phyloP scores from a whole-genome alignment of 495 filamentous ascomycete genomes.

The Durotheca rogersii region DNA sequence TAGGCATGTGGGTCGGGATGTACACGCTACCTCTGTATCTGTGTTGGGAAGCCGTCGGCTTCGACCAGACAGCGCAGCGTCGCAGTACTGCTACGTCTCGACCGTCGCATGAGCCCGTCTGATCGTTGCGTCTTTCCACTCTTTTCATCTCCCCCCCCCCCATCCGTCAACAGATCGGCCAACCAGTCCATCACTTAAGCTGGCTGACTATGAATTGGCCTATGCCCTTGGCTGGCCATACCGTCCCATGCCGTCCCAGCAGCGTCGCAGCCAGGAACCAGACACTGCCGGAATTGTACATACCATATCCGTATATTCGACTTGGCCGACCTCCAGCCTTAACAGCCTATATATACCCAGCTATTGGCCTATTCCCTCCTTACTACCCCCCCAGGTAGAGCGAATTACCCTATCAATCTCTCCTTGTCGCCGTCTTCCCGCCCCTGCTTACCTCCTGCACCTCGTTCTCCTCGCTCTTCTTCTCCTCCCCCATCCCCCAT shows the following conservation, averaged over 20 bases:
- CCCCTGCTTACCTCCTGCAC: not conserved
- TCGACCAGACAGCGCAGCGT: not conserved
- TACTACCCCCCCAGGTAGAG: too few relatives aligned
- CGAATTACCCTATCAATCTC: too few relatives aligned
- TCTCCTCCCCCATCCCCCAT: not conserved
- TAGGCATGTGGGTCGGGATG: not conserved
- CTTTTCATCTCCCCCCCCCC: not conserved
- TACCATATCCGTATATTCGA: too few relatives aligned
- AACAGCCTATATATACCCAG: not conserved
- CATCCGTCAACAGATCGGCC: not conserved
- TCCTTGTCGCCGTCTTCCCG: not conserved
- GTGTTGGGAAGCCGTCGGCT: not conserved
- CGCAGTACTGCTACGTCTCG: too few relatives aligned
- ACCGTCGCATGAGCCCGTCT: slow-evolving; percentile 1
- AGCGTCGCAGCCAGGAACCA: not conserved
- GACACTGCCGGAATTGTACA: not conserved
- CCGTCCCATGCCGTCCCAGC: not conserved
- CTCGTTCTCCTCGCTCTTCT: not conserved
- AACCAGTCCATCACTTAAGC: not conserved
- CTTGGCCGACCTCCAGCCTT: not conserved
- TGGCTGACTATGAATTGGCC: not conserved
- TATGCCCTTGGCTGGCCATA: not conserved
- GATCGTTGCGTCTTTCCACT: not conserved
- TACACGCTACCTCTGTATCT: too few relatives aligned
- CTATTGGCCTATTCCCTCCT: too few relatives aligned